A percentile compares a stretch with the other conserved stretches of the same genome.
Conservation (phyloP, 2,329 filamentous ascomycete genomes). For the Lecanoromycetidae sp. region DNA sequence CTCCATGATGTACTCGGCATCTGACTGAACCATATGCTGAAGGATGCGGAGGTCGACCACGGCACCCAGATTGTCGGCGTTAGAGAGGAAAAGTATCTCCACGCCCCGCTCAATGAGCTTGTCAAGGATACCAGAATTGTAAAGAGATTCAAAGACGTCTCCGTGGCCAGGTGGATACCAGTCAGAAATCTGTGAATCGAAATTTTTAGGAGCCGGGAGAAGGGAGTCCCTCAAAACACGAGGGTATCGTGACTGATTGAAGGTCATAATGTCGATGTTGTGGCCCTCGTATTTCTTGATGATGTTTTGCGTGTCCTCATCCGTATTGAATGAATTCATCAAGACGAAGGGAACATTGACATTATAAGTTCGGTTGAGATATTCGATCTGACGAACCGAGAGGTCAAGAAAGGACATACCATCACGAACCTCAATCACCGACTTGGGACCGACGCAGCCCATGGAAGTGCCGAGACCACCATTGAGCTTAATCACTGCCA, state of each 20-base stretch:
- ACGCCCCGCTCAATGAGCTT: conserved; percentile 90
- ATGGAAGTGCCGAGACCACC: conserved; percentile 98
- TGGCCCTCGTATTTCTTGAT: conserved; percentile 99
- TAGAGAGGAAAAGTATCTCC: conserved; percentile 97
- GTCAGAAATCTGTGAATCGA: conserved; percentile 77
- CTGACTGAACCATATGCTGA: conserved; percentile 97
- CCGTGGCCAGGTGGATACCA: conserved; percentile 99
- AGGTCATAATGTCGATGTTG: conserved; percentile 98
- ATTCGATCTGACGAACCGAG: conserved; percentile 97
- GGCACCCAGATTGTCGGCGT: conserved; percentile 95
- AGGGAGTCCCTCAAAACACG: conserved; percentile 97
- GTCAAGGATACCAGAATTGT: conserved; percentile 97
- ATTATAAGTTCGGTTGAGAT: conserved; percentile 94
- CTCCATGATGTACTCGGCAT: conserved; percentile 99
- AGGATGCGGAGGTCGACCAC: conserved; percentile 96
- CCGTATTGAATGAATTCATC: conserved; percentile 99
- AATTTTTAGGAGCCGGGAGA: conserved; percentile 83
- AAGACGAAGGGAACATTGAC: conserved; percentile 97
- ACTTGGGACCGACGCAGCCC: conserved; percentile 98
- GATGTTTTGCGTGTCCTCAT: conserved; percentile 93
- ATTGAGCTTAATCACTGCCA: conserved; percentile 97
- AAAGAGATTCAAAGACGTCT: conserved; percentile 98
- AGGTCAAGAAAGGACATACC: conserved; percentile 99
- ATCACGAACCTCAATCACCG: conserved; percentile 97
- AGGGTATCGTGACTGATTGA: conserved; percentile 98